phyloP scores from a whole-genome alignment of 2,329 filamentous ascomycete genomes.

The Kalaharituber pfeilii region DNA sequence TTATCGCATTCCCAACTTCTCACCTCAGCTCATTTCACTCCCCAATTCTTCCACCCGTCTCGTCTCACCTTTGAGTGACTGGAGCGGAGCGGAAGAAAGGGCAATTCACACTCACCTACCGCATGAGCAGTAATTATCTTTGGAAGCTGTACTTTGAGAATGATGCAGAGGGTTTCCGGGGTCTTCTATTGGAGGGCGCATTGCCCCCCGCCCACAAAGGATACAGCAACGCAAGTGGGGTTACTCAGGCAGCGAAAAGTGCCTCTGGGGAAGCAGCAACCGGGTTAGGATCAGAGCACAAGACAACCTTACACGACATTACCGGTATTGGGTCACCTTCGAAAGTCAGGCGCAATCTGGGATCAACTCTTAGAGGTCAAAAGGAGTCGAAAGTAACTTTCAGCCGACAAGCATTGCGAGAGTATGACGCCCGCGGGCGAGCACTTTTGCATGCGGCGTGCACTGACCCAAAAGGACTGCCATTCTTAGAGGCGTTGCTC shows the following conservation, averaged over 20 bases:
- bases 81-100: background rate
- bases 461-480: constrained; percentile 46
- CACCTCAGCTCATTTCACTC: too few relatives aligned
- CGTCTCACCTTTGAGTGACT: background rate
- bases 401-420: constrained; percentile 33
- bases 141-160: constrained; percentile 96
- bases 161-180: constrained; percentile 89
- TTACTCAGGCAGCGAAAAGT: background rate
- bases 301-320: background rate
- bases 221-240: too few relatives aligned
- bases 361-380: constrained; percentile 38
- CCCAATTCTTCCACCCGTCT: background rate
- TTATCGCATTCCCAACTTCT: too few relatives aligned
- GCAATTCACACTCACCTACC: constrained; percentile 27
- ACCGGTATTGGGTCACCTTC: constrained; percentile 33
- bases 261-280: background rate
- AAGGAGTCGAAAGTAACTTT: constrained; percentile 29
- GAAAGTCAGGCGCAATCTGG: constrained; percentile 32
- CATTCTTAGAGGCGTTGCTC: constrained; percentile 62
- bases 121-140: constrained; percentile 79
- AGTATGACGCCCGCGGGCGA: constrained; percentile 27
- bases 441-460: constrained; percentile 74
- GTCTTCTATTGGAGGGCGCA: constrained; percentile 43
- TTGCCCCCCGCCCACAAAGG: constrained; percentile 18
- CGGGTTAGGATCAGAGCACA: background rate